A percentile compares a stretch with the other conserved stretches of the same genome.
Conservation (phyloP, 1,139 yeast species). For the Saccharomyces hybrid region DNA sequence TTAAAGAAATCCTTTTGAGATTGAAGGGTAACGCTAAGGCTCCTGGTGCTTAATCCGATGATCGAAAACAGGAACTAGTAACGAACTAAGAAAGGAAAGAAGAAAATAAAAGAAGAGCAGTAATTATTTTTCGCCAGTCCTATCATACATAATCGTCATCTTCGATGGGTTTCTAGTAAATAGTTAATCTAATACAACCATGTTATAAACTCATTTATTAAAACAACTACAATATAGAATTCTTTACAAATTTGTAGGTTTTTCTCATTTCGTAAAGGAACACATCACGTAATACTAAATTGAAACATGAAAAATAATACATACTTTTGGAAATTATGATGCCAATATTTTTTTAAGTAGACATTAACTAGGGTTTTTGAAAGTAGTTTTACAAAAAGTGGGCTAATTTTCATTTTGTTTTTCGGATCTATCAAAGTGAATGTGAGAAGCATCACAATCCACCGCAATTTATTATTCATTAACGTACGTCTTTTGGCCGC, state of each 20-base stretch:
- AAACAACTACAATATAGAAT: background rate
- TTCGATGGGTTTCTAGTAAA: background rate
- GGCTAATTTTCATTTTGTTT: background rate
- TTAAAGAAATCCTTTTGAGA: constrained; percentile 30
- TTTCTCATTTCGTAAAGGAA: background rate
- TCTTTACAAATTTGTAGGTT: background rate
- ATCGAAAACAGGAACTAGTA: background rate
- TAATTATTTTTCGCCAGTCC: background rate
- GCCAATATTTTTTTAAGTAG: background rate
- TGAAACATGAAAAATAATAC: background rate
- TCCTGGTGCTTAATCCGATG: constrained; percentile 53
- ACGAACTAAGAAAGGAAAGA: background rate
- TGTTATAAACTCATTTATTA: background rate
- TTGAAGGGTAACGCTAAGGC: constrained; percentile 62
- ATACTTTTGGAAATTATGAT: background rate
- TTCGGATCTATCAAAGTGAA: background rate
- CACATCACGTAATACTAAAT: background rate
- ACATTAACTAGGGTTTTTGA: background rate
- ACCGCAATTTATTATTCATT: background rate
- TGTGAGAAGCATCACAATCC: background rate
- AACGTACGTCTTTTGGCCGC: background rate
- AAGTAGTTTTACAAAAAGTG: background rate
- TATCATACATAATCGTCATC: background rate
- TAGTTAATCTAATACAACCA: background rate
- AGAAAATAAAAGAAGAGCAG: too few species aligned